phyloP scores from a whole-genome alignment of 305 asterid genomes.

The Fraxinus angustifolia region DNA sequence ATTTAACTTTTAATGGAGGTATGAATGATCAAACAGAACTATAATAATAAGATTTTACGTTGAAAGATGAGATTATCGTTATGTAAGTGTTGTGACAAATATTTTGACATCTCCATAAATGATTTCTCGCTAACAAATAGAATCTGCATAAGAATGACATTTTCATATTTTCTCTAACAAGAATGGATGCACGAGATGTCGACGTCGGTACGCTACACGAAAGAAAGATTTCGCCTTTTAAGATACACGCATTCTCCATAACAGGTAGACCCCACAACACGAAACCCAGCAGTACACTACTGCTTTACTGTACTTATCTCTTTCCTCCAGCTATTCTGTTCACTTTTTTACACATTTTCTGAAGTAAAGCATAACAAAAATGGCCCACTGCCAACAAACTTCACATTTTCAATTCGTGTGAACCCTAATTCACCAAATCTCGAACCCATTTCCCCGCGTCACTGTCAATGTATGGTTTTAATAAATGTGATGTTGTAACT shows the following conservation, averaged over 20 bases:
- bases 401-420: background rate
- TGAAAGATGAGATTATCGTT: background rate
- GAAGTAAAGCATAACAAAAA: background rate
- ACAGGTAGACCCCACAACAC: background rate
- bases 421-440: background rate
- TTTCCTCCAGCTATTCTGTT: background rate
- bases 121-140: background rate
- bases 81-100: too few relatives aligned
- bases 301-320: background rate
- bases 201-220: background rate
- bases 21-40: too few relatives aligned
- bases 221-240: background rate
- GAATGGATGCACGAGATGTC: background rate
- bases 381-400: constrained; percentile 3
- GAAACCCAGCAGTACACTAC: background rate
- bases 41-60: background rate
- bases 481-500: background rate
- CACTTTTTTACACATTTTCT: background rate
- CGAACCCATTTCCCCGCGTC: background rate
- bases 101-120: background rate
- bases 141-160: background rate
- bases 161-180: background rate
- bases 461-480: background rate
- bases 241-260: background rate
- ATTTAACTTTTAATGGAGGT: too few relatives aligned